Conservation (phyloP, 805 yeast species). For the Metschnikowia vanudenii region DNA sequence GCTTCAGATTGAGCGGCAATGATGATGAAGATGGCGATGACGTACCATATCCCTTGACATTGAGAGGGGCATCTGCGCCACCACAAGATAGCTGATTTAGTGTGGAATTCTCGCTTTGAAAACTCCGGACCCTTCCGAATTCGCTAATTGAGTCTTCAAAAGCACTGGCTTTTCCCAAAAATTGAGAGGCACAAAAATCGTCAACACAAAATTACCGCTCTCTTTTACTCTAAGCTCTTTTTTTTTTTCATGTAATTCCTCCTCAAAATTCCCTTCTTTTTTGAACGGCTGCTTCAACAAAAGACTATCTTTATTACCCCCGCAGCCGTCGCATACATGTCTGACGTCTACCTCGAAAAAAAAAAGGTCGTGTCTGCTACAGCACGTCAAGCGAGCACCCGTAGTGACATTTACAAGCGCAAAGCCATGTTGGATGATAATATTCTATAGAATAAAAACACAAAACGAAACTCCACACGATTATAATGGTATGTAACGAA, state of each 20-base stretch:
- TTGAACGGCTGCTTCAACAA: too few relatives aligned
- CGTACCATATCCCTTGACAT: conserved; percentile 44
- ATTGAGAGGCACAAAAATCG: too few relatives aligned
- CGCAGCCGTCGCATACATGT: too few relatives aligned
- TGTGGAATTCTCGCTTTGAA: not conserved
- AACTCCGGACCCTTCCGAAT: not conserved
- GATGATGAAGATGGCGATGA: conserved; percentile 39
- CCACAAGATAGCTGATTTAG: conserved; percentile 26
- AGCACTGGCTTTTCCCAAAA: not conserved
- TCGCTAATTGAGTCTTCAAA: not conserved
- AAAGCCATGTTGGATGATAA: not conserved
- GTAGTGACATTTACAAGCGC: not conserved
- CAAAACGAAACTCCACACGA: not conserved
- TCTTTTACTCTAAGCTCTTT: too few relatives aligned
- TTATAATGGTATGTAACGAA: conserved; percentile 18
- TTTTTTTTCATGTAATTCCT: too few relatives aligned
- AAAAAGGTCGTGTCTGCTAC: conserved; percentile 4
- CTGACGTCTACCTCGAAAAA: too few relatives aligned
- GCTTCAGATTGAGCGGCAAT: conserved; percentile 49
- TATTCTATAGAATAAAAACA: not conserved
- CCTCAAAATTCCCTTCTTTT: too few relatives aligned
- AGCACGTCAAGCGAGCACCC: conserved; percentile 1
- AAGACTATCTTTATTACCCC: too few relatives aligned
- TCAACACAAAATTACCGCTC: too few relatives aligned
- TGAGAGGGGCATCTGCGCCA: conserved; percentile 49